Base-by-base conservation (phyloP, 441 rosid genomes). In the Syzygium syzygioides region DNA sequence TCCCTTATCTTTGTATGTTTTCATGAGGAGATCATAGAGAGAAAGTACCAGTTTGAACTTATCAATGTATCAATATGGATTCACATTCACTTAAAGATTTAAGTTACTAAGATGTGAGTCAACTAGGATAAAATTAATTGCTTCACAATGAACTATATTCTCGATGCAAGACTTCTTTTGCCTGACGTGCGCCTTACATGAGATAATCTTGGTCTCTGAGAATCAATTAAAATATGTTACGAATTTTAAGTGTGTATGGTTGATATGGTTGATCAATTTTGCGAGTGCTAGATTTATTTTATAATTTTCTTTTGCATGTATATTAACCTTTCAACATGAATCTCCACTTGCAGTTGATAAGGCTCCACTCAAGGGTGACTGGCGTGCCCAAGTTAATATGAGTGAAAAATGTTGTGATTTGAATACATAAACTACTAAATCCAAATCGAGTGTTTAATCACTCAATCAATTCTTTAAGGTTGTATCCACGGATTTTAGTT, bases 1-100 rank as follows among this genome's bases (percentile, higher is more conserved):
- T 62, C 71, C 71, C 32, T 19, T n/a, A 1, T 14, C 32, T 62
- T 62, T 62, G 37, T n/a, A n/a, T 62, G 3, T 3, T 62, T 62
- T 62, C n/a, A 62, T 18, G 14, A 6, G 32, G 71, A 14, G 1
- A 62, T 62, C 71, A 14, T 62, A 2, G n/a, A 14, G 71, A 62
- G 15, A 62, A 0, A n/a, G n/a, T 62, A 4, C 19, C 14, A 0
- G 1, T n/a, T 8, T 0, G 20, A 62, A n/a, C 1, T 19, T 62
- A 62, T 62, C 71, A n/a, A n/a, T 62, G 8, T 14, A 62, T 62
- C 20, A 0, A 62, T 3, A 62, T 12, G 4, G 0, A n/a, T 7
- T 15, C 71, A n/a, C 8, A 14, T 14, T 62, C 19, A 62, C 34
- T 62, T 62, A n/a, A n/a, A 62, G 14, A 15, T 18, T 62, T 62